phyloP scores from a whole-genome alignment of 495 filamentous ascomycete species.

The Tuber microsphaerosporum region DNA sequence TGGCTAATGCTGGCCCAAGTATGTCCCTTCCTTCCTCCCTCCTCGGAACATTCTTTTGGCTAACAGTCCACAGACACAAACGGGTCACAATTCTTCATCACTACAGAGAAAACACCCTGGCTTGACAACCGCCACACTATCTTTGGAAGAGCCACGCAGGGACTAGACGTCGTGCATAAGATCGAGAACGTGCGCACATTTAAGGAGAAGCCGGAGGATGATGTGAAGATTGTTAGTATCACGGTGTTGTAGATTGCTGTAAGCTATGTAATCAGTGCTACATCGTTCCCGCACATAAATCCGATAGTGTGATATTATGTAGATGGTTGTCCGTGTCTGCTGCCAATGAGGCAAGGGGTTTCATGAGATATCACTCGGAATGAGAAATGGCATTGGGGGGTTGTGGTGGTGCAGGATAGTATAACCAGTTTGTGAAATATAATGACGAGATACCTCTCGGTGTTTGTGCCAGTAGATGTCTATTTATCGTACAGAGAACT shows the following conservation, averaged over 20 bases:
- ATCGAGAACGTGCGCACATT: slow-evolving; percentile 89
- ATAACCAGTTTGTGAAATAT: not conserved
- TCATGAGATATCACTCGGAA: not conserved
- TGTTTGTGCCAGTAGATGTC: not conserved
- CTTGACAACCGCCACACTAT: slow-evolving; percentile 93
- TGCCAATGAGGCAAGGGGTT: not conserved
- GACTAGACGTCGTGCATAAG: slow-evolving; percentile 89
- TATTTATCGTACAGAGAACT: not conserved
- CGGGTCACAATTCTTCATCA: slow-evolving; percentile 93
- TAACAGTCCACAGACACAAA: slow-evolving; percentile 55
- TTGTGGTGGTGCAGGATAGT: not conserved
- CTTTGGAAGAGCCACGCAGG: slow-evolving; percentile 82
- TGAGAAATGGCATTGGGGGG: not conserved
- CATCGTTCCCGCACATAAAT: not conserved
- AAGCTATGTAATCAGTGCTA: not conserved
- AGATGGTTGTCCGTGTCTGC: not conserved
- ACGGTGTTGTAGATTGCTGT: slow-evolving; percentile 48
- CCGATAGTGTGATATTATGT: not conserved
- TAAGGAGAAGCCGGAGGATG: slow-evolving; percentile 94
- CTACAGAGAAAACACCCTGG: slow-evolving; percentile 94
- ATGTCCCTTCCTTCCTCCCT: slow-evolving; percentile 48
- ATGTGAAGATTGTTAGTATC: slow-evolving; percentile 95
- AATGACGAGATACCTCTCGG: not conserved
- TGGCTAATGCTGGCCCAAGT: slow-evolving; percentile 90
- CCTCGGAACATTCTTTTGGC: not conserved